Evolutionary conservation across 2,329 filamentous ascomycete genomes (phyloP).

Genomic region (Colletotrichum truncatum): DNA sequence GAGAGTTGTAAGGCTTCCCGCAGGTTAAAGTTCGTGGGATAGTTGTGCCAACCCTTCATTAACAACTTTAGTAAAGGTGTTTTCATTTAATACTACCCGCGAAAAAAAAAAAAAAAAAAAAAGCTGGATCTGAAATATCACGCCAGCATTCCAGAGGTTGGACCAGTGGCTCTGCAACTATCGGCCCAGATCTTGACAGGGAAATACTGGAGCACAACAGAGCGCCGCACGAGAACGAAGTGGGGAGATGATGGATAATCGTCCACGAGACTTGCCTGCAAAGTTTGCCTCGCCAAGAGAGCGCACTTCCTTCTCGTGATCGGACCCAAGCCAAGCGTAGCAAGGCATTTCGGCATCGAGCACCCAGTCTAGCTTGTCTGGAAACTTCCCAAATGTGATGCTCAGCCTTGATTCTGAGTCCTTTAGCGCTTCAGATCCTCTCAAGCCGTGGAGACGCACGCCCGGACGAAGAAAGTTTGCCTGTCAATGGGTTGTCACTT

Average conservation of each 20-base stretch:
- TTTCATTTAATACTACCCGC: too few relatives aligned
- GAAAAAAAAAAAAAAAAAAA: too few relatives aligned
- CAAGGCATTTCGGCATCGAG: background rate
- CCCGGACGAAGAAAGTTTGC: background rate
- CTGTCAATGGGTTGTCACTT: background rate
- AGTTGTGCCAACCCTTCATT: too few relatives aligned
- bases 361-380: background rate
- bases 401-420: background rate
- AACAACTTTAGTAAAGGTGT: too few relatives aligned
- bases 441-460: background rate
- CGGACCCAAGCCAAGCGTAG: background rate
- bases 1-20: too few relatives aligned
- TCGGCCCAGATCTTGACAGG: background rate
- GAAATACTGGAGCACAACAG: background rate
- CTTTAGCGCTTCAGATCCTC: slow-evolving; percentile 2
- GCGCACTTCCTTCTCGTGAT: background rate
- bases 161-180: too few relatives aligned
- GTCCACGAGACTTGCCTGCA: slow-evolving; percentile 4
- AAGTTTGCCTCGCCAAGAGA: background rate
- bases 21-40: background rate
- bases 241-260: background rate
- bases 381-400: background rate
- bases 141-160: too few relatives aligned
- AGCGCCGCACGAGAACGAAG: background rate
- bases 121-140: too few relatives aligned